These are phyloP conservation scores for Paracoccidioides brasiliensis DNA, from an alignment of 2,329 filamentous ascomycete species.

Conservation along the genomic window DNA sequence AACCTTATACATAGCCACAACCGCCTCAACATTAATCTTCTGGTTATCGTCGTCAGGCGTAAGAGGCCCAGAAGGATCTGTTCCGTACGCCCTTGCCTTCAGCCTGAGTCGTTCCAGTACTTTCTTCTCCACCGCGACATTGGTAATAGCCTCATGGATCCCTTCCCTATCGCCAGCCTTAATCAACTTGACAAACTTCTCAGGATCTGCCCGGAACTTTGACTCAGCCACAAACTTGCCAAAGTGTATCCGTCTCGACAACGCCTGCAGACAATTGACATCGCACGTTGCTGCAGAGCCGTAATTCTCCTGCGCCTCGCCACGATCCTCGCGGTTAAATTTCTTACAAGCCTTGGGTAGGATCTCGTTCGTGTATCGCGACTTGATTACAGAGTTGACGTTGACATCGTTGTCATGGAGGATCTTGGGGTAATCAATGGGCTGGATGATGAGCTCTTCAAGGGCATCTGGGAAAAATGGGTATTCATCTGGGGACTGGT, in stretches of 20 bases:
- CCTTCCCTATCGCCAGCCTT: conserved; percentile 63
- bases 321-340: conserved; percentile 58
- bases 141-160: conserved; percentile 83
- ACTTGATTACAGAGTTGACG: conserved; percentile 76
- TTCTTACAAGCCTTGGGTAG: conserved; percentile 72
- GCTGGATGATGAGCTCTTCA: conserved; percentile 69
- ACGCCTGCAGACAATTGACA: conserved; percentile 75
- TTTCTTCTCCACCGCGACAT: conserved; percentile 76
- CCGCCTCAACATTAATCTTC: conserved; percentile 88
- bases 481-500: conserved; percentile 92
- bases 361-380: conserved; percentile 69
- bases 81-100: conserved; percentile 90
- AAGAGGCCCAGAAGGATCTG: conserved; percentile 55
- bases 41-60: conserved; percentile 24
- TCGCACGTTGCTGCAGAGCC: conserved; percentile 84
- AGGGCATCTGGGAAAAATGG: conserved; percentile 84
- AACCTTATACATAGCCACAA: conserved; percentile 71
- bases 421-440: conserved; percentile 76
- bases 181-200: conserved; percentile 71
- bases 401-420: conserved; percentile 82
- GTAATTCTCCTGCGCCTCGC: conserved; percentile 86
- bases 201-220: conserved; percentile 76
- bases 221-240: conserved; percentile 97
- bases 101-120: conserved; percentile 73
- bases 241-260: conserved; percentile 87